These are phyloP conservation scores for Ophiognomonia clavigignenti-juglandacearum DNA, from an alignment of 2,329 filamentous ascomycete species.

Conservation along the genomic window DNA sequence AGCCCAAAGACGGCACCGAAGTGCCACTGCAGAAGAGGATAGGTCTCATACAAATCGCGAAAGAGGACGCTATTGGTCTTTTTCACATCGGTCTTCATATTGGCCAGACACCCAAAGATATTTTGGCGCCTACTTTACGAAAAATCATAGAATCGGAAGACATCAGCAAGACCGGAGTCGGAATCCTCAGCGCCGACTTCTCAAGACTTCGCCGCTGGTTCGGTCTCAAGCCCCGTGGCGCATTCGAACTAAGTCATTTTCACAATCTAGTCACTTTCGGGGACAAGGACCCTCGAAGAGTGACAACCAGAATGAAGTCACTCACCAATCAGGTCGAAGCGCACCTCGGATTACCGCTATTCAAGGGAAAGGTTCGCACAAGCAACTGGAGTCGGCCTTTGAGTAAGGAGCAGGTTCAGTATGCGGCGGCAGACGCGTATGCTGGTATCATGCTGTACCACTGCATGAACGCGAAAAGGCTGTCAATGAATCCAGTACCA, in stretches of 20 bases:
- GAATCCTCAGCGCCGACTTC: slow-evolving; percentile 61
- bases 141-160: slow-evolving; percentile 65
- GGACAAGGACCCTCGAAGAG: slow-evolving; percentile 45
- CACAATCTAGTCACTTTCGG: slow-evolving; percentile 69
- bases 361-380: slow-evolving; percentile 68
- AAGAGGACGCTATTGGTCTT: slow-evolving; percentile 67
- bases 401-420: slow-evolving; percentile 61
- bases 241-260: slow-evolving; percentile 79
- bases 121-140: slow-evolving; percentile 66
- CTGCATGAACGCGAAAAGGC: slow-evolving; percentile 63
- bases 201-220: slow-evolving; percentile 63
- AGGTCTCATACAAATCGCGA: slow-evolving; percentile 79
- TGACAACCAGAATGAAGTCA: slow-evolving; percentile 51
- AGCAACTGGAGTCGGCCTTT: slow-evolving; percentile 70
- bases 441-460: slow-evolving; percentile 70
- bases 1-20: slow-evolving; percentile 26
- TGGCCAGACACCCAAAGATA: slow-evolving; percentile 36
- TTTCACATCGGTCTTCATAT: slow-evolving; percentile 71
- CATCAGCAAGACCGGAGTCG: slow-evolving; percentile 72
- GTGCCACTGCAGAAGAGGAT: slow-evolving; percentile 61
- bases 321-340: slow-evolving; percentile 67
- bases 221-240: slow-evolving; percentile 56
- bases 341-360: slow-evolving; percentile 67
- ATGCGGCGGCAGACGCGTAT: slow-evolving; percentile 80
- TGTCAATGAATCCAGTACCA: slow-evolving; percentile 62